Evolutionary conservation across 2,329 filamentous ascomycete genomes (phyloP).

Genomic region (Erysiphe pulchra): DNA sequence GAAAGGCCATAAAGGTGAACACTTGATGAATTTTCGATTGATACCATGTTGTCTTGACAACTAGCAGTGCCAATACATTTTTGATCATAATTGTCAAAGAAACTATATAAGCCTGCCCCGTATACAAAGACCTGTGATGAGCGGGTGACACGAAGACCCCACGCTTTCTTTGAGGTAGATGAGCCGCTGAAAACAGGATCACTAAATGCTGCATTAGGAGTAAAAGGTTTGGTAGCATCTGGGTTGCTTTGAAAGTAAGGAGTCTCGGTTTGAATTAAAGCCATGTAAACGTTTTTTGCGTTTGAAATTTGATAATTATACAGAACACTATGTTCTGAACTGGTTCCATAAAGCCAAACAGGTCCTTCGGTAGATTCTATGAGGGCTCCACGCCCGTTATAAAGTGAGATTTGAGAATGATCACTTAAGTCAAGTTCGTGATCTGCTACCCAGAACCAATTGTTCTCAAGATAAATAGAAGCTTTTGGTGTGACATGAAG

Average conservation of each 20-base stretch:
- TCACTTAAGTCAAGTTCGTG: conserved; percentile 60
- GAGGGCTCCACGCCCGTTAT: conserved; percentile 46
- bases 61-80: conserved; percentile 37
- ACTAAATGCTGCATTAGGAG: conserved; percentile 25
- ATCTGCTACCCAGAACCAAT: conserved; percentile 75
- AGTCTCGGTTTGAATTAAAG: conserved; percentile 69
- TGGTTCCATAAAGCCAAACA: conserved; percentile 59
- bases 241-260: conserved; percentile 75
- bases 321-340: conserved; percentile 36
- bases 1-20: conserved; percentile 42
- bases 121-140: conserved; percentile 43
- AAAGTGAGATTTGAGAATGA: conserved; percentile 61
- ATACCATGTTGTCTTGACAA: conserved; percentile 59
- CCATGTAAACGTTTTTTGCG: conserved; percentile 59
- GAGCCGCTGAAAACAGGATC: conserved; percentile 42
- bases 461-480: conserved; percentile 65
- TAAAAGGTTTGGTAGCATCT: conserved; percentile 39
- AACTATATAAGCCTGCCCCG: conserved; percentile 53
- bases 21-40: conserved; percentile 33
- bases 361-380: conserved; percentile 50
- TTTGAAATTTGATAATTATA: conserved; percentile 72
- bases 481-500: conserved; percentile 35
- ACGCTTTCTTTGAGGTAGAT: conserved; percentile 31
- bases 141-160: conserved; percentile 46
- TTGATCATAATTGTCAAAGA: conserved; percentile 63